Base-by-base conservation (phyloP, 441 rosid species). In the Pelargonium fulgidum region DNA sequence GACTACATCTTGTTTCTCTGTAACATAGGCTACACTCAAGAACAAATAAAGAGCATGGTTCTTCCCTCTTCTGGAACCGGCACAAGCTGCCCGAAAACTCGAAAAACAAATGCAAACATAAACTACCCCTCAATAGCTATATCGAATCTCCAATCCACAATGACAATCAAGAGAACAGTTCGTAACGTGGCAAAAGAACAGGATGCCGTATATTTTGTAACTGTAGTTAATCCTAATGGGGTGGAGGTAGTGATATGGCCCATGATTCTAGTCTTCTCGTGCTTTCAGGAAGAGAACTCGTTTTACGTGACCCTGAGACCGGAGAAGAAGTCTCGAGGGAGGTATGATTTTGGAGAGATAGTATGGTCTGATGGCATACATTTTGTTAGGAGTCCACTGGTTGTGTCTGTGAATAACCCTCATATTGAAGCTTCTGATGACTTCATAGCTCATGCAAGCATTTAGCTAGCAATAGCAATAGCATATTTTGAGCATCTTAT, bases 51-150 rank as follows among this genome's bases (percentile, higher is more conserved):
- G 45, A 76, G 9, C n/a, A 62, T 88, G 14, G 70, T 82, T 70
- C 74, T 73, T 29, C 77, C 75, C 16, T 36, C 68, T 29, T 50
- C 76, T 2, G 78, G 78, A 7, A 70, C 63, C 13, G 58, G 69
- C 65, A 71, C 70, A 62, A 64, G 71, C 70, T 81, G 82, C 73
- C 50, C 76, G 54, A 12, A 22, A 1, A 11, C 36, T 14, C 45
- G 2, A 39, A 39, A 71, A 65, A 58, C 82, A 33, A 80, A 76
- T 41, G 64, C 81, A 3, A 71, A 81, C 77, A 66, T 87, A 39
- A 90, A 90, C 70, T 86, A 87, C 67, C 96, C 96, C 4, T 85
- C 96, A 10, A 85, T 85, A 54, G 83, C 83, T 14, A 66, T 83
- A 68, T 70, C 81, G 0, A 79, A 84, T 72, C 86, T 86, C 33